These are phyloP conservation scores for Bipolaris cookei DNA, from an alignment of 2,329 filamentous ascomycete species.

Conservation along the genomic window DNA sequence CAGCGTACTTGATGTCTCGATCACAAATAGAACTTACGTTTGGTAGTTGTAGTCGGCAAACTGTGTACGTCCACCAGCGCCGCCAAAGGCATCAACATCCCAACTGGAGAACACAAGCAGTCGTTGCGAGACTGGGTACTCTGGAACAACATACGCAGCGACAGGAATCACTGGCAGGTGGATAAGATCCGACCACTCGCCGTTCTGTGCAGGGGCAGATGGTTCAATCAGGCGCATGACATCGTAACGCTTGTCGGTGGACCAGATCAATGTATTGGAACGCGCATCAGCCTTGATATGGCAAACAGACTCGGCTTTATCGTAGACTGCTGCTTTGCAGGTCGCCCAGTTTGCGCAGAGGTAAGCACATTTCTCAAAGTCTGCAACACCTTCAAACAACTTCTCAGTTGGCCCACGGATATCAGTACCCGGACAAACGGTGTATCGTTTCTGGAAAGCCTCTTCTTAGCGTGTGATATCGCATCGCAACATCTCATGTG, in stretches of 20 bases:
- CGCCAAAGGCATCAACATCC: conserved; percentile 36
- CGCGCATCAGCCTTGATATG: conserved; percentile 35
- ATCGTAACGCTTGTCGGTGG: conserved; percentile 36
- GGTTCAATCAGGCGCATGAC: conserved; percentile 28
- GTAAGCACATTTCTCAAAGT: conserved; percentile 30
- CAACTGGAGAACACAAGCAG: conserved; percentile 39
- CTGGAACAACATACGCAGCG: conserved; percentile 37
- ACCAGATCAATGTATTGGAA: conserved; percentile 34
- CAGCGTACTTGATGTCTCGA: background rate
- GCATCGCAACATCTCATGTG: background rate
- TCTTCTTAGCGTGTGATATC: background rate
- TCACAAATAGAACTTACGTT: conserved; percentile 19
- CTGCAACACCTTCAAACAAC: conserved; percentile 17
- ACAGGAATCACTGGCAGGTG: conserved; percentile 38
- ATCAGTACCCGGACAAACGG: conserved; percentile 34
- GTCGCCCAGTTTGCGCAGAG: conserved; percentile 27
- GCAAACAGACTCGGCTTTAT: conserved; percentile 22
- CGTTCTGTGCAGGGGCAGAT: conserved; percentile 22
- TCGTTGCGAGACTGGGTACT: conserved; percentile 29
- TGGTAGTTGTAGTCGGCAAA: conserved; percentile 38
- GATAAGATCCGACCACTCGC: conserved; percentile 36
- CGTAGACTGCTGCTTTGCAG: conserved; percentile 34
- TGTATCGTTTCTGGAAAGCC: conserved; percentile 24
- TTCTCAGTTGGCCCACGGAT: conserved; percentile 29
- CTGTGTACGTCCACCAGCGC: conserved; percentile 30